phyloP scores from a whole-genome alignment of 2,329 filamentous ascomycete genomes.

The Botrytis tulipae region DNA sequence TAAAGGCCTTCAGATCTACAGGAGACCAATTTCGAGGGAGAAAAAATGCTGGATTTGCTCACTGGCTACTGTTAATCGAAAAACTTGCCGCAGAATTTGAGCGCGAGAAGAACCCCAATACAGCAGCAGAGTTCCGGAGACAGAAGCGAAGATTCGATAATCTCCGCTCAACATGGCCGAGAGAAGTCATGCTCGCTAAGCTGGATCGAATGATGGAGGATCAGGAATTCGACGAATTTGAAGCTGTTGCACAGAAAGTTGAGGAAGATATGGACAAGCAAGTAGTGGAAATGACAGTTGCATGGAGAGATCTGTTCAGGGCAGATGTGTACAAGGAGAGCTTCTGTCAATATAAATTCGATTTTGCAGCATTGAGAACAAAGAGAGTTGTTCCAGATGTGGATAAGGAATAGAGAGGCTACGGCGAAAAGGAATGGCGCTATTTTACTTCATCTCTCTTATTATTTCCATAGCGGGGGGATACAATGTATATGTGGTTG shows the following conservation, averaged over 20 bases:
- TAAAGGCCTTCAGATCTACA: background rate
- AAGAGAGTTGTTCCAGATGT: background rate
- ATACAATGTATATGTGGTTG: rapidly evolving
- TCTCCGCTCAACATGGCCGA: background rate
- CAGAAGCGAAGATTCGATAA: background rate
- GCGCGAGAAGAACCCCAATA: background rate
- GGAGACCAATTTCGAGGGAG: too few species aligned
- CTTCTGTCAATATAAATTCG: background rate
- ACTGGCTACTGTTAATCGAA: background rate
- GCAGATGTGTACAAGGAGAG: background rate
- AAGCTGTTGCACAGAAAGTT: background rate
- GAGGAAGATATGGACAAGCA: background rate
- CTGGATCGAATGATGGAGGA: background rate
- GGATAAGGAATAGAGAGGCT: background rate
- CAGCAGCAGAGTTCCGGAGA: background rate
- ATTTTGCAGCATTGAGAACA: background rate
- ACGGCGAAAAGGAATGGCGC: background rate
- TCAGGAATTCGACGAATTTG: background rate
- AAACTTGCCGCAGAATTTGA: background rate
- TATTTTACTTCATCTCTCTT: background rate
- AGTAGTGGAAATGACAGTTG: background rate
- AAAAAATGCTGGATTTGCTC: background rate
- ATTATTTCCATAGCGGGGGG: background rate
- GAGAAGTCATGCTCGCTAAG: background rate
- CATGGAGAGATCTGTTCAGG: background rate